Conservation (phyloP, 2,329 filamentous ascomycete species). For the Paecilomyces fulvus region DNA sequence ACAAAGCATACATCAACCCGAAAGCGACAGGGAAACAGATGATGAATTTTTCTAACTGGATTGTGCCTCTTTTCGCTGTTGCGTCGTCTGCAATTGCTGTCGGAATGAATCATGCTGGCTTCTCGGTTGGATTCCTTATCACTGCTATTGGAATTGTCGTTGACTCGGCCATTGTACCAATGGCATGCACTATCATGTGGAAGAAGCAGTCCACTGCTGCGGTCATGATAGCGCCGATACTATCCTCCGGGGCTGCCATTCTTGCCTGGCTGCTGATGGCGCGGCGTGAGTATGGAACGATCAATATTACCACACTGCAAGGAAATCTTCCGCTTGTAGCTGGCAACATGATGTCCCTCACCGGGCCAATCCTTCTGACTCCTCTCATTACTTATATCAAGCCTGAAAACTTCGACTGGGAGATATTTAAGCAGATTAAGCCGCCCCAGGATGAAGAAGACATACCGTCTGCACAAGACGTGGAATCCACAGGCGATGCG, state of each 20-base stretch:
- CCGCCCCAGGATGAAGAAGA: background rate
- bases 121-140: conserved; percentile 11
- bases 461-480: background rate
- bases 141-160: conserved; percentile 16
- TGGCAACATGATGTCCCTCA: conserved; percentile 10
- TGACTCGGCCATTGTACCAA: conserved; percentile 18
- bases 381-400: conserved; percentile 13
- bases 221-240: conserved; percentile 12
- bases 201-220: conserved; percentile 15
- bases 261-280: conserved; percentile 27
- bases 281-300: conserved; percentile 21
- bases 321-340: conserved; percentile 2
- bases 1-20: conserved; percentile 20
- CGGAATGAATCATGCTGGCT: conserved; percentile 18
- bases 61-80: conserved; percentile 22
- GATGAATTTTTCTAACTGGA: conserved; percentile 13
- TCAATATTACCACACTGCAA: conserved; percentile 17
- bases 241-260: conserved; percentile 12
- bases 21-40: conserved; percentile 12
- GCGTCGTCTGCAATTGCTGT: conserved; percentile 4
- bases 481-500: background rate
- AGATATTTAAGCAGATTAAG: conserved; percentile 7
- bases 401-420: conserved; percentile 16
- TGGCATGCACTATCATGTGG: conserved; percentile 23
- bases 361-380: conserved; percentile 11